Evolutionary conservation across 2,329 filamentous ascomycete genomes (phyloP).

Genomic region (Ophiocordyceps sinensis): DNA sequence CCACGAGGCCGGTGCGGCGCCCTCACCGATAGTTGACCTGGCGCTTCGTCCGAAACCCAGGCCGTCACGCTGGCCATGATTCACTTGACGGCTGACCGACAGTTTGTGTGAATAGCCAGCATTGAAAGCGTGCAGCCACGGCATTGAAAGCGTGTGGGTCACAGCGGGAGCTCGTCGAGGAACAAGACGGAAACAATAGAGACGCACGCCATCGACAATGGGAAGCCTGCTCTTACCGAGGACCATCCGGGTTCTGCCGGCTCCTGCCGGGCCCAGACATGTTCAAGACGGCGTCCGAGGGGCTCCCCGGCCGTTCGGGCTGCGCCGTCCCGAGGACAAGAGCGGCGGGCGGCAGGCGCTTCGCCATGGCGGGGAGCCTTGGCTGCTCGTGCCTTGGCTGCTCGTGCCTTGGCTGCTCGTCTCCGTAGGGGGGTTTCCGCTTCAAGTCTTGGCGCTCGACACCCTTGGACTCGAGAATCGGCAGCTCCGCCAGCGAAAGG

Average conservation of each 20-base stretch:
- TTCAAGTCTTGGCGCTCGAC: slow-evolving; percentile 11
- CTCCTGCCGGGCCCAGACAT: slow-evolving; percentile 3
- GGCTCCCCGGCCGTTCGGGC: slow-evolving; percentile 5
- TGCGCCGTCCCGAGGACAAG: neutral
- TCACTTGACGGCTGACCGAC: neutral
- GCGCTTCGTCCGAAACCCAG: neutral
- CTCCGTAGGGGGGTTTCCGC: slow-evolving; percentile 2
- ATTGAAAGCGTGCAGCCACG: no score
- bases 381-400: slow-evolving; percentile 1
- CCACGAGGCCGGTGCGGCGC: neutral
- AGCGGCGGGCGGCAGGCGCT: neutral
- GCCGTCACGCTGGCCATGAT: neutral
- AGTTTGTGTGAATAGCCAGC: neutral
- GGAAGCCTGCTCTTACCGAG: slow-evolving; percentile 5
- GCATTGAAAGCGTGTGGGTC: no score
- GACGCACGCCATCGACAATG: no score
- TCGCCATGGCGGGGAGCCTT: neutral
- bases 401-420: no score
- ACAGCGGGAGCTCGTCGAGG: no score
- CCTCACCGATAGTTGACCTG: neutral
- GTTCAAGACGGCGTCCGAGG: slow-evolving; percentile 12
- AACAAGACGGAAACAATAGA: neutral
- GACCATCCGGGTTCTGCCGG: neutral
- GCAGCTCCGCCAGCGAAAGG: slow-evolving; percentile 21
- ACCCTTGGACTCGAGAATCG: slow-evolving; percentile 21